Evolutionary conservation across 176 grass and related monocot species (phyloP), one percentile per base, ranked within the genome.

Genomic region (Chloris gayana): DNA sequence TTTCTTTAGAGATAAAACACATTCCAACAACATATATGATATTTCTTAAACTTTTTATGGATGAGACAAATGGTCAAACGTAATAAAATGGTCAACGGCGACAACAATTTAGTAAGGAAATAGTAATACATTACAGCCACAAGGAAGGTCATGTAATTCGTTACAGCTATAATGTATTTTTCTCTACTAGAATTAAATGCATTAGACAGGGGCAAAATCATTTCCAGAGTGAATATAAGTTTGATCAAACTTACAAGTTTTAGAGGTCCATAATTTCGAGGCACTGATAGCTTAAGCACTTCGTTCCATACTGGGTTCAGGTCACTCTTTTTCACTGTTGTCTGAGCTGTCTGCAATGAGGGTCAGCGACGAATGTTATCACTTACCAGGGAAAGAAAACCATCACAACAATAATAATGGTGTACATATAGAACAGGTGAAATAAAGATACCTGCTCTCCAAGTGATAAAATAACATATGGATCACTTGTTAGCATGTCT

Each of bases 231-330:
- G 39, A 21, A 33, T 25, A 83, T 26, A 65, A 31, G 19, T 73
- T 27, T 31, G 45, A 85, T 74, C 73, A 72, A 84, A 82, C 91
- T 83, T 88, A 99, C 96, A 82, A 99, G 88, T 87, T 99, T 99
- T 77, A 99, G 84, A 90, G 93, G 84, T 49, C 96, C 93, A 56
- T 95, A 93, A 74, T 79, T 90, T 84, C 82, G 92, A 74, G 96
- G 96, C 80, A 99, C 73, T 85, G 86, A 82, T 80, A 99, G 67
- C 44, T 89, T 93, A 75, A 99, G 85, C 64, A 91, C 93, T 79
- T 99, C 96, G 88, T 99, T 94, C 93, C 96, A 99, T 73, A 99
- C 73, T 27, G 96, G 96, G 83, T 99, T 99, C 70, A 99, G 63
- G 66, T 95, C 92, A 75, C 92, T 99, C 15, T 72, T 69, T 84